Base-by-base conservation (phyloP, 2,329 filamentous ascomycete genomes). In the Colletotrichum tropicale region DNA sequence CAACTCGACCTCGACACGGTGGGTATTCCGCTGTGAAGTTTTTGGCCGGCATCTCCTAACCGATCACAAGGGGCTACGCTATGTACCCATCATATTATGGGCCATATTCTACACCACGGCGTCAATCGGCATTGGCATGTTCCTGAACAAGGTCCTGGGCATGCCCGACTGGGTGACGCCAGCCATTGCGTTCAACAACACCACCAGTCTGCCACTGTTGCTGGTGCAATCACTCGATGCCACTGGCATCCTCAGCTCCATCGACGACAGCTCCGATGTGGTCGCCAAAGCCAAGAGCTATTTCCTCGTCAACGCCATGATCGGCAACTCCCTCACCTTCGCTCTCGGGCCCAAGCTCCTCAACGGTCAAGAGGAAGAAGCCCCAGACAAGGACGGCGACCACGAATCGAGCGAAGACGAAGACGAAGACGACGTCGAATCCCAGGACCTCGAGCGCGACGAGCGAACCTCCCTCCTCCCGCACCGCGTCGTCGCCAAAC, bases 231-330 rank as follows among this genome's bases (percentile, higher is more conserved):
- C 84, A 8, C 81, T 86, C n/a, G 80, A 83, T 21, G 82, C 84
- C 36, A 92, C 92, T 0, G 91, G 91, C 3, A 90, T 93, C 30
- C 83, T 94, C 8, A 81, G 86, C 28, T 81, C 85, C 3, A 84
- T 93, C 21, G 87, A 78, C 79, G 87, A 81, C 85, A 84, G 3
- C 78, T 82, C 3, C 84, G 85, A 58, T 5, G 90, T 90, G 0
- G 84, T 93, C 15, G 87, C 90, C 69, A 86, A 92, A 12, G 91
- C 91, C 8, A 91, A 93, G 80, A 90, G 90, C 16, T 94, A 93
- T 81, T 93, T 94, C 79, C 83, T 94, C 5, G 89, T 94, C 74
- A 93, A 92, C 77, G 89, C 92, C 5, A 93, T 93, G 70, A 86
- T 94, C 12, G 89, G 88, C 56, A 93, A 92, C 79, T 91, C 89